A percentile compares a stretch with the other conserved stretches of the same genome.
phyloP scores from a whole-genome alignment of 495 filamentous ascomycete genomes.

The Geopyxis carbonaria region DNA sequence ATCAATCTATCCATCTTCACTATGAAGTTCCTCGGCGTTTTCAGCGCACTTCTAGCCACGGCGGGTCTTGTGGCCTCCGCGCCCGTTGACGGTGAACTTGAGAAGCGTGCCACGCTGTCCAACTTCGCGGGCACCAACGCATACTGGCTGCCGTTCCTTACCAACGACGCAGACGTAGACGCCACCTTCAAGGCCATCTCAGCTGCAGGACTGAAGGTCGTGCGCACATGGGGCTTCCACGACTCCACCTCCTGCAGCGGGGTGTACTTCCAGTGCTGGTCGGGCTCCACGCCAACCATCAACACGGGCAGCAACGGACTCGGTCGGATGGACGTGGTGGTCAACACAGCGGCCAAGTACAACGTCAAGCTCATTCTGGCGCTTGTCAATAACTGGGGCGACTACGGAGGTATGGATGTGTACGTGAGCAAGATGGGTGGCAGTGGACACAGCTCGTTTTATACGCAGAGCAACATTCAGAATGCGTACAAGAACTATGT shows the following conservation, averaged over 20 bases:
- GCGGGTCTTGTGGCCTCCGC: constrained; percentile 7
- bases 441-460: constrained; percentile 31
- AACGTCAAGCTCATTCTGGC: constrained; percentile 40
- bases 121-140: constrained; percentile 53
- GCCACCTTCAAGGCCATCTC: constrained; percentile 35
- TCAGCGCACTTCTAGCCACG: constrained; percentile 5
- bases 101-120: no score
- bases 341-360: constrained; percentile 38
- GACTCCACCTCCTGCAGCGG: constrained; percentile 33
- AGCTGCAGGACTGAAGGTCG: constrained; percentile 42
- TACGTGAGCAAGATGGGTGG: constrained; percentile 29
- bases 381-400: constrained; percentile 38
- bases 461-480: constrained; percentile 28
- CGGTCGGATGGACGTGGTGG: constrained; percentile 49
- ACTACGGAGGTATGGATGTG: constrained; percentile 37
- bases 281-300: constrained; percentile 37
- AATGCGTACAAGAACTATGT: constrained; percentile 39
- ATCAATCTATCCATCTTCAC: neutral
- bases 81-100: neutral
- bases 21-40: constrained; percentile 9
- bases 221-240: constrained; percentile 61
- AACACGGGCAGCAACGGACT: constrained; percentile 52
- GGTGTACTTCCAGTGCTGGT: constrained; percentile 45
- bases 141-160: constrained; percentile 59
- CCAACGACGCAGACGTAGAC: constrained; percentile 45